Evolutionary conservation across 2,329 filamentous ascomycete genomes (phyloP), one percentile per base, ranked within the genome.

Genomic region (Colletotrichum sp.): DNA sequence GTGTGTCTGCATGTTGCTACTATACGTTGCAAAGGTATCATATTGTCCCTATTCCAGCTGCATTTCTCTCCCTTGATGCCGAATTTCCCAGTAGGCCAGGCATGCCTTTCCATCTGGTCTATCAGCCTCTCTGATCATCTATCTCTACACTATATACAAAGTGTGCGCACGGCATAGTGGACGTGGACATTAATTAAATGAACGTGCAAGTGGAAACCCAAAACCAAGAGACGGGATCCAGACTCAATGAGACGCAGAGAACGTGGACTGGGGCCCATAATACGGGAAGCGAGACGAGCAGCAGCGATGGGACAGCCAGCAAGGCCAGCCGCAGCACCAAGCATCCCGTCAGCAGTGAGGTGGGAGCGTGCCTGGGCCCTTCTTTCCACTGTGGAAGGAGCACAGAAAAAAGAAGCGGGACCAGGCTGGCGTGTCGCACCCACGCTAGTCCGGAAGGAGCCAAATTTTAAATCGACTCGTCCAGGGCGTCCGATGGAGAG

Each of bases 191-290:
- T 24, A 34, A 34, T 61, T 60, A 30, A 60, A 61, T 39, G 67
- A 60, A n/a, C 26, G n/a, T 34, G 65, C 21, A 48, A 26, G 63
- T 48, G 21, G 30, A 30, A 55, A 32, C 60, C n/a, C 21, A 36
- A 30, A 28, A 26, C 21, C 55, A 32, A 24, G 24, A 59, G 34
- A 32, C 16, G 57, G 30, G 73, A 63, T 26, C 52, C 61, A 75
- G 68, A 72, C 52, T 63, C 5, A 32, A 57, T 67, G 30, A 68
- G 69, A 75, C 69, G 64, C 63, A 72, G 68, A 21, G 30, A 63
- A 75, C 30, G 60, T 64, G 67, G 60, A 55, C 72, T 18, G 48
- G 67, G 72, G 60, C 36, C 60, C 67, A 72, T 28, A 48, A 48
- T 48, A 34, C 69, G 32, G 60, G 69, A 66, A 57, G 43, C 24